Percentiles rank a stretch among this genome's conserved stretches.
Conservation (phyloP, 129 eudicot species). For the Cynara cardunculus region DNA sequence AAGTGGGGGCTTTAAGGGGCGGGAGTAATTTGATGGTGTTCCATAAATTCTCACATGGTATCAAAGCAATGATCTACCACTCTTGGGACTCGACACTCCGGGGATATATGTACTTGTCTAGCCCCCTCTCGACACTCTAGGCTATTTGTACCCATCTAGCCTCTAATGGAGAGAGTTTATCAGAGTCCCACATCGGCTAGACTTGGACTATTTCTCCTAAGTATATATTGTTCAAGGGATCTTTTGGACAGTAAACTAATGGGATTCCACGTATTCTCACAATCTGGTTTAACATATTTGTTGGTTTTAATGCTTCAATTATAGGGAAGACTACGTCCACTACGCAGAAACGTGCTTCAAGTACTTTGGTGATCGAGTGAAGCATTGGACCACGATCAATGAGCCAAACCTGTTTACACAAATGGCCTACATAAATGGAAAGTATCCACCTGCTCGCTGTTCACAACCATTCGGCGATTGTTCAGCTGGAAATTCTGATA, state of each 20-base stretch:
- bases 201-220: background rate
- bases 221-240: background rate
- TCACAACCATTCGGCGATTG: slow-evolving; percentile 79
- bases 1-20: too few relatives aligned
- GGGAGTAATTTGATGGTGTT: too few relatives aligned
- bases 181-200: background rate
- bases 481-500: slow-evolving; percentile 62
- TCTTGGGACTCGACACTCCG: too few relatives aligned
- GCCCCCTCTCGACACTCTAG: too few relatives aligned
- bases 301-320: background rate
- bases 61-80: too few relatives aligned
- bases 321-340: slow-evolving; percentile 73
- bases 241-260: background rate
- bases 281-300: background rate
- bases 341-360: slow-evolving; percentile 70
- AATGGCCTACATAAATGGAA: slow-evolving; percentile 45
- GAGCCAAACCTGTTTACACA: slow-evolving; percentile 71
- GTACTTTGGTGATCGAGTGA: slow-evolving; percentile 81
- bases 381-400: slow-evolving; percentile 69
- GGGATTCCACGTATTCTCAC: background rate
- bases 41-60: too few relatives aligned
- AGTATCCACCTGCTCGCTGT: slow-evolving; percentile 69
- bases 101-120: too few relatives aligned
- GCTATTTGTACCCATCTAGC: too few relatives aligned
- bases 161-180: too few relatives aligned